These are phyloP conservation scores for Podila epicladia DNA, from an alignment of 192 early-diverging fungal genomes.

Conservation along the genomic window DNA sequence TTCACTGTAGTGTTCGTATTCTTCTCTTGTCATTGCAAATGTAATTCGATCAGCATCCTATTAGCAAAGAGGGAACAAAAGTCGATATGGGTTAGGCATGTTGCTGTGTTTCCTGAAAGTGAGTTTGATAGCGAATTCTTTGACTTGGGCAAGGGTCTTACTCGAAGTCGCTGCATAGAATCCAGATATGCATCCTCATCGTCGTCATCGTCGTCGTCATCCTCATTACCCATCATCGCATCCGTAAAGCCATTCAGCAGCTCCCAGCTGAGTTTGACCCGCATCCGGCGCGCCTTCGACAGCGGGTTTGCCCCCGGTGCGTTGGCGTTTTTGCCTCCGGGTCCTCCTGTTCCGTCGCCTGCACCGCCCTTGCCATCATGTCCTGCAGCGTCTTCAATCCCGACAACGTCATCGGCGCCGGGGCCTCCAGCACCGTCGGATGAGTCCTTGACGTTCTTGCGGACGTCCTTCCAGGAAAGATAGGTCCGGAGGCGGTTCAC, in stretches of 20 bases:
- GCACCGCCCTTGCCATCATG: conserved; percentile 58
- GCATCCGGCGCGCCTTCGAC: conserved; percentile 57
- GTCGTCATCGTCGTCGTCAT: conserved; percentile 90
- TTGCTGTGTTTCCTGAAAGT: no score
- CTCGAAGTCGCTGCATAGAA: conserved; percentile 81
- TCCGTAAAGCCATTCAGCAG: conserved; percentile 82
- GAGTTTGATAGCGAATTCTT: no score
- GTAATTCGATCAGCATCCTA: conserved; percentile 93
- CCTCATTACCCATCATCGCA: conserved; percentile 78
- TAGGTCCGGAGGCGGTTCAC: conserved; percentile 91
- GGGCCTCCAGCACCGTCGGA: conserved; percentile 60
- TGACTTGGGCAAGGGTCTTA: conserved; percentile 15
- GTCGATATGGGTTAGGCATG: no score
- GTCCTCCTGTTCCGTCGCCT: conserved; percentile 30
- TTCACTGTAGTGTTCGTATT: conserved; percentile 98
- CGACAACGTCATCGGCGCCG: conserved; percentile 61
- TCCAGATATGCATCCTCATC: conserved; percentile 92
- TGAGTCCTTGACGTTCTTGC: conserved; percentile 89
- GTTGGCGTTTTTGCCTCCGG: conserved; percentile 23
- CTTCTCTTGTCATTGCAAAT: conserved; percentile 94
- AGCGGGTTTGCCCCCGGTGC: conserved; percentile 43
- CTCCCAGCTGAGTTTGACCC: conserved; percentile 95
- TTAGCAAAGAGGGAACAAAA: background rate
- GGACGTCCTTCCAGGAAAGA: conserved; percentile 96
- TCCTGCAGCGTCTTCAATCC: conserved; percentile 65